Conservation (phyloP, 495 filamentous ascomycete species). For the Staphylotrichum longicolle region DNA sequence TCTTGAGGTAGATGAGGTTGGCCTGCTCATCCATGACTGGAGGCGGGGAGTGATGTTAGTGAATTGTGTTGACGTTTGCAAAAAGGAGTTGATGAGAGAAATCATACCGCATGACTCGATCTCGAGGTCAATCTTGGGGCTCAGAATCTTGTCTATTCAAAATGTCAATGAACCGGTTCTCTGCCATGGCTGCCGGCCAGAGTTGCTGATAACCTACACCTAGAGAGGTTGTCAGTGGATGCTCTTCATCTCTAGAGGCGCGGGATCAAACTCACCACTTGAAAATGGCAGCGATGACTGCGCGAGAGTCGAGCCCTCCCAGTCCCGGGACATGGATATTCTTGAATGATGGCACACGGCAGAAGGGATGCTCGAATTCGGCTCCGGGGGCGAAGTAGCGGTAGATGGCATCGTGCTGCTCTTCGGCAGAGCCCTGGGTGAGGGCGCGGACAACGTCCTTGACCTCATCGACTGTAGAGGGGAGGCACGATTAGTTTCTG, state of each 20-base stretch:
- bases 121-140: slow-evolving; percentile 65
- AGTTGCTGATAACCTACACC: neutral
- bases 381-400: slow-evolving; percentile 67
- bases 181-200: too few species aligned
- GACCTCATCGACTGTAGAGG: slow-evolving; percentile 46
- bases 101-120: slow-evolving; percentile 65
- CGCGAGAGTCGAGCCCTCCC: slow-evolving; percentile 54
- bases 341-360: slow-evolving; percentile 62
- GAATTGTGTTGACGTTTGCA: neutral
- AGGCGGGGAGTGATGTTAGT: neutral
- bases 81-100: neutral
- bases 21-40: slow-evolving; percentile 65
- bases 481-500: slow-evolving; percentile 15
- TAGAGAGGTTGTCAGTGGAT: neutral
- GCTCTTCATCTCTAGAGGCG: too few species aligned
- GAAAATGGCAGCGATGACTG: slow-evolving; percentile 65
- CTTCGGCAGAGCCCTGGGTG: slow-evolving; percentile 59
- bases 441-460: slow-evolving; percentile 61
- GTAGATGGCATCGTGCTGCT: slow-evolving; percentile 62
- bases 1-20: slow-evolving; percentile 64
- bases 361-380: slow-evolving; percentile 78
- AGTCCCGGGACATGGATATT: slow-evolving; percentile 41
- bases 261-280: slow-evolving; percentile 57
- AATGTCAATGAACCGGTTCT: neutral
- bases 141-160: slow-evolving; percentile 63